These are phyloP conservation scores for Lotus japonicus DNA, from an alignment of 306 rosid genomes.

Conservation along the genomic window DNA sequence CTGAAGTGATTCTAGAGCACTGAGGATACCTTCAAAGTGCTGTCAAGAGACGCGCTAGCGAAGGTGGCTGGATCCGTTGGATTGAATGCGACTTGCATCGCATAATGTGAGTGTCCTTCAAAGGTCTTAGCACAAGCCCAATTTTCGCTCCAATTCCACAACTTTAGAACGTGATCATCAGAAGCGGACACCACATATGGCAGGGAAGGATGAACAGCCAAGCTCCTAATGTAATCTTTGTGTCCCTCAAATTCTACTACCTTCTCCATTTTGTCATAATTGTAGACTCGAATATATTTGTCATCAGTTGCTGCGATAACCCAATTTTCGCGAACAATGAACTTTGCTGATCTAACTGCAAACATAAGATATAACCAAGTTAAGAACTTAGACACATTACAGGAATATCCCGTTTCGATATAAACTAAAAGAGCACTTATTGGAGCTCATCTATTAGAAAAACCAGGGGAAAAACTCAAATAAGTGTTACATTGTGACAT, in stretches of 20 bases:
- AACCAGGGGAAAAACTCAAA: too few species aligned
- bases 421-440: too few species aligned
- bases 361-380: background rate
- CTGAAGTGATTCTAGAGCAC: too few species aligned
- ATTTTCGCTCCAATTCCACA: conserved; percentile 57
- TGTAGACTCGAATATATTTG: conserved; percentile 40
- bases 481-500: background rate
- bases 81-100: conserved; percentile 56
- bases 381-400: background rate
- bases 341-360: conserved; percentile 72
- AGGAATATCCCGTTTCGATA: too few species aligned
- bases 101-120: conserved; percentile 62
- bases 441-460: too few species aligned
- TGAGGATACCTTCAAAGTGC: conserved; percentile 42
- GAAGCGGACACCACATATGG: conserved; percentile 57
- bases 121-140: conserved; percentile 44
- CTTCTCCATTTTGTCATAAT: conserved; percentile 33
- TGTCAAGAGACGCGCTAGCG: conserved; percentile 57
- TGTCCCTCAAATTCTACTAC: conserved; percentile 48
- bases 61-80: conserved; percentile 33
- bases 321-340: conserved; percentile 49
- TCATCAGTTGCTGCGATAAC: conserved; percentile 45
- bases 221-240: conserved; percentile 49
- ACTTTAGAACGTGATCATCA: conserved; percentile 46
- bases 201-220: conserved; percentile 47